A percentile compares a stretch with the other conserved stretches of the same genome.
These are phyloP conservation scores for Conoideocrella luteorostrata DNA, from an alignment of 2,329 filamentous ascomycete genomes.

Conservation along the genomic window DNA sequence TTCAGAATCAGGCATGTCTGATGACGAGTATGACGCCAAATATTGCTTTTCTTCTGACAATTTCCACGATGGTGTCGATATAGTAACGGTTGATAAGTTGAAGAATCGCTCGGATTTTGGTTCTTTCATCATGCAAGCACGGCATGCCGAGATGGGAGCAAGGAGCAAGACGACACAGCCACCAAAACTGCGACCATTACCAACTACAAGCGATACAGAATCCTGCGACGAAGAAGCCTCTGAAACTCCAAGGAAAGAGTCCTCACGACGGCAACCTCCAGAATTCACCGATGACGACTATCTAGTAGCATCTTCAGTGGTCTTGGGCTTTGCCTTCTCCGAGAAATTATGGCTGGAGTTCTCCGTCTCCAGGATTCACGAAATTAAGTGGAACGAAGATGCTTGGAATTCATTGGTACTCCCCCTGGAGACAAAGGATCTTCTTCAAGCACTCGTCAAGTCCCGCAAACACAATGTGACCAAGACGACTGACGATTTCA, in stretches of 20 bases:
- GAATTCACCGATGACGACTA: conserved; percentile 78
- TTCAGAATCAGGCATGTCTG: conserved; percentile 41
- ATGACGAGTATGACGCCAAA: conserved; percentile 27
- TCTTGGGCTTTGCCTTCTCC: conserved; percentile 79
- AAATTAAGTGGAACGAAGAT: conserved; percentile 78
- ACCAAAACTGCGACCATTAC: conserved; percentile 1
- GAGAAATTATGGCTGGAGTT: conserved; percentile 92
- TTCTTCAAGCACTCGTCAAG: conserved; percentile 71
- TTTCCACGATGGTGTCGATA: conserved; percentile 34
- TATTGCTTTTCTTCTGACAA: conserved; percentile 30
- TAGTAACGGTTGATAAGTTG: background rate
- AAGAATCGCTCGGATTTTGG: background rate
- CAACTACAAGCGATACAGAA: too few species aligned
- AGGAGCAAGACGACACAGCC: conserved; percentile 17
- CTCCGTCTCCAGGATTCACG: conserved; percentile 67
- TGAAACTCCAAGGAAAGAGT: conserved; percentile 11
- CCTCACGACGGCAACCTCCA: conserved; percentile 21
- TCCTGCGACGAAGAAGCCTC: conserved; percentile 5
- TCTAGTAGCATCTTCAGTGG: conserved; percentile 74
- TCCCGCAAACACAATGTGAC: conserved; percentile 78
- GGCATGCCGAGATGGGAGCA: conserved; percentile 25
- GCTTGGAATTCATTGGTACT: conserved; percentile 81
- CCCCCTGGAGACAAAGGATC: conserved; percentile 51
- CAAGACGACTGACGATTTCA: conserved; percentile 76
- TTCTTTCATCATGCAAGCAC: conserved; percentile 23